Evolutionary conservation across 305 asterid genomes (phyloP).

Genomic region (Lippia alba): DNA sequence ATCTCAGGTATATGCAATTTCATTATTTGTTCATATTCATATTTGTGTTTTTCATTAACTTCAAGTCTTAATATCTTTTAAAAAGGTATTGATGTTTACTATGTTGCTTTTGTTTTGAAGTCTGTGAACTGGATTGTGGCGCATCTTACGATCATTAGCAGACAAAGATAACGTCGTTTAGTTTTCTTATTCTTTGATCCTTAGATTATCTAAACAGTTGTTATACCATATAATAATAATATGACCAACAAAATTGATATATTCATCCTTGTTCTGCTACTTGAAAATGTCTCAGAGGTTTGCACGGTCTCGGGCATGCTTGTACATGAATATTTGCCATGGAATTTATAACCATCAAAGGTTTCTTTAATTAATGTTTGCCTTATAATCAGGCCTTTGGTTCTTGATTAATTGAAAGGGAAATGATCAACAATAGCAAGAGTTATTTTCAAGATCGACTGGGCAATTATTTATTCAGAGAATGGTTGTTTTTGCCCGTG

Average conservation of each 20-base stretch:
- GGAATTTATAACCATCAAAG: background rate
- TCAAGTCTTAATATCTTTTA: too few species aligned
- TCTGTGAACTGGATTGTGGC: slow-evolving; percentile 94
- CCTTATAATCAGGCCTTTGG: too few species aligned
- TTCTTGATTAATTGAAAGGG: too few species aligned
- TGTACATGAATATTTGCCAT: slow-evolving; percentile 14
- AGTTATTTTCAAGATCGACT: too few species aligned
- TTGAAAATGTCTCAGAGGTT: slow-evolving; percentile 1
- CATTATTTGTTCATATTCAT: too few species aligned
- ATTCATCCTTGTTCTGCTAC: slow-evolving; percentile 2
- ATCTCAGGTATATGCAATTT: too few species aligned
- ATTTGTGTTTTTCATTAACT: too few species aligned
- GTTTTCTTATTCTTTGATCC: slow-evolving; percentile 8
- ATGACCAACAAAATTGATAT: background rate
- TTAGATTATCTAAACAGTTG: background rate
- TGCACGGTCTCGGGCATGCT: slow-evolving; percentile 21
- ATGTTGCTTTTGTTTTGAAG: too few species aligned
- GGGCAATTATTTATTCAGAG: too few species aligned
- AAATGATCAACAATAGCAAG: too few species aligned
- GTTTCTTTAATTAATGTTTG: background rate
- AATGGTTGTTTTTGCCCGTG: too few species aligned
- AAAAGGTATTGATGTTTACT: too few species aligned
- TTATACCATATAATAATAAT: slow-evolving; percentile 2
- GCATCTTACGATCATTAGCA: slow-evolving; percentile 84
- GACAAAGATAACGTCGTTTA: slow-evolving; percentile 81